phyloP scores from a whole-genome alignment of 441 rosid genomes.

The Gossypium schwendimanii region DNA sequence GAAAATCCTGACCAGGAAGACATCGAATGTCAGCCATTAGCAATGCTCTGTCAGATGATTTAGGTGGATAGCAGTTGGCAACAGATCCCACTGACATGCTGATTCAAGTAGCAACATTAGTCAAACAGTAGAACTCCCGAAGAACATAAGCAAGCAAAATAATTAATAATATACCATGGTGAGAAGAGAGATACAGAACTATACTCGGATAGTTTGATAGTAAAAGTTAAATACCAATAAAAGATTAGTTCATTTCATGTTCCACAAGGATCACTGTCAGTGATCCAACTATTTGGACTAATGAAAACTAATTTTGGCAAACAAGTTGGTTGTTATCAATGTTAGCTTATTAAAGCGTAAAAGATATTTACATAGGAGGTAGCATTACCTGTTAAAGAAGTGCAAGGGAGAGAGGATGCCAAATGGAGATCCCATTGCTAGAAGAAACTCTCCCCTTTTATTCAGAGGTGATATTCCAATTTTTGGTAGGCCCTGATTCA shows the following conservation, averaged over 20 bases:
- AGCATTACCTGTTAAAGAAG: slow-evolving; percentile 75
- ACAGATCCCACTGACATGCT: slow-evolving; percentile 77
- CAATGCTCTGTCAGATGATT: slow-evolving; percentile 46
- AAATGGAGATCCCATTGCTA: slow-evolving; percentile 92
- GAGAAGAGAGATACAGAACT: neutral
- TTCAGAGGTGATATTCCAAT: slow-evolving; percentile 31
- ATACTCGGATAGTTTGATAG: neutral
- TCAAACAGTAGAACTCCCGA: slow-evolving; percentile 11
- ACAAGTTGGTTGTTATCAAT: neutral
- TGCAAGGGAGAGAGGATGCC: slow-evolving; percentile 82
- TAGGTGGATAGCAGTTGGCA: slow-evolving; percentile 71
- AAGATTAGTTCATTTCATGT: neutral
- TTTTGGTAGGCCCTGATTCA: slow-evolving; percentile 49
- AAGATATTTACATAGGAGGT: neutral
- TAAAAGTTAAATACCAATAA: slow-evolving; percentile 3
- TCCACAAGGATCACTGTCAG: neutral
- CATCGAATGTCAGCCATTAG: slow-evolving; percentile 93
- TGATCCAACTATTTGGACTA: neutral
- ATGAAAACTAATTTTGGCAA: slow-evolving; percentile 4
- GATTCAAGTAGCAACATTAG: slow-evolving; percentile 28
- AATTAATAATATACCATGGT: neutral
- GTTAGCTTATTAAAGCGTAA: slow-evolving; percentile 8
- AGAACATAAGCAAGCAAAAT: slow-evolving; percentile 6
- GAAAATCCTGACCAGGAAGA: slow-evolving; percentile 72
- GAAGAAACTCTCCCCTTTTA: slow-evolving; percentile 62